These are phyloP conservation scores for Dioscorea alata DNA, from an alignment of 106 monocot species.

Conservation along the genomic window DNA sequence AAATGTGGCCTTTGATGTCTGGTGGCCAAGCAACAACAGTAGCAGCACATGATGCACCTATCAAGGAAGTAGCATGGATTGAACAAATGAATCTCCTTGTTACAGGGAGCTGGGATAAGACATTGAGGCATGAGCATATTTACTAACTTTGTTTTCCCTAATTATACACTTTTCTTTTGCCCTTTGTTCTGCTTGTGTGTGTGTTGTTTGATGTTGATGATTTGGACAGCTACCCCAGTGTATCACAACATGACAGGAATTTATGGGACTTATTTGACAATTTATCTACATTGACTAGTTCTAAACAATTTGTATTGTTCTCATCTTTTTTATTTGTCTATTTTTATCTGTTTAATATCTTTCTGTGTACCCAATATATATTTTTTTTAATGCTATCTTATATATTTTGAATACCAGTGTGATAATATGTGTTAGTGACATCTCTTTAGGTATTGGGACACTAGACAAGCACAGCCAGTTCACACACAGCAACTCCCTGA, in stretches of 20 bases:
- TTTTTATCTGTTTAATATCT: background rate
- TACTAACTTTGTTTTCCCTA: background rate
- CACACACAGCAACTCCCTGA: conserved; percentile 96
- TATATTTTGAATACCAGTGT: background rate
- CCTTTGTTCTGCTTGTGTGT: too few species aligned
- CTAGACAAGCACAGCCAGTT: conserved; percentile 84
- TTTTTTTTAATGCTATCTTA: background rate
- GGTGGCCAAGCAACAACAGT: conserved; percentile 83
- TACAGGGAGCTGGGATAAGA: conserved; percentile 94
- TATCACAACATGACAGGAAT: too few species aligned
- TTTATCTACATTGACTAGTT: too few species aligned
- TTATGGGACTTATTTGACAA: too few species aligned
- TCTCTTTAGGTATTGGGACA: conserved; percentile 83
- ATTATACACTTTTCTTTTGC: too few species aligned
- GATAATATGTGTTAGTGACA: background rate
- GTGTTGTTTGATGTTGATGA: too few species aligned
- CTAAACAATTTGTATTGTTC: background rate
- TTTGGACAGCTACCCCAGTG: too few species aligned
- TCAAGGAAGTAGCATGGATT: conserved; percentile 88
- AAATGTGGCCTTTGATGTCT: conserved; percentile 96
- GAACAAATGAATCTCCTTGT: conserved; percentile 84
- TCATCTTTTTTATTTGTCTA: background rate
- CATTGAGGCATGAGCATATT: conserved; percentile 47
- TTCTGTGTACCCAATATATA: background rate
- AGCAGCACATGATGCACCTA: conserved; percentile 88